phyloP scores from a whole-genome alignment of 495 filamentous ascomycete genomes.

The Amorphotheca resinae region DNA sequence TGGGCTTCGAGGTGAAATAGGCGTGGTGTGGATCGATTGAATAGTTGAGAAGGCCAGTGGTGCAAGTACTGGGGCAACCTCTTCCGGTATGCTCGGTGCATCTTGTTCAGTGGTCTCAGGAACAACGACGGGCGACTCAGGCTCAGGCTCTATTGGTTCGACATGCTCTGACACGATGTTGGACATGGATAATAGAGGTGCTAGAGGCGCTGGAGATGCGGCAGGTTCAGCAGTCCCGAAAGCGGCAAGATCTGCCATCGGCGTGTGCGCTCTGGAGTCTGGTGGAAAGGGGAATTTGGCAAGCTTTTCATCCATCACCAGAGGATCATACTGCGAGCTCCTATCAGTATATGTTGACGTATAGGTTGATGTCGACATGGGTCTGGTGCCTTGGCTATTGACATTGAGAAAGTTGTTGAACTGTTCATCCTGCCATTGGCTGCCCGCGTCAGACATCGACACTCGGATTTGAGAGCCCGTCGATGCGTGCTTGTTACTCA shows the following conservation, averaged over 20 bases:
- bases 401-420: slow-evolving; percentile 4
- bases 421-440: slow-evolving; percentile 19
- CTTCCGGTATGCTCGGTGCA: slow-evolving; percentile 24
- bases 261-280: slow-evolving; percentile 17
- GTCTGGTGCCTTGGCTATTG: slow-evolving; percentile 1
- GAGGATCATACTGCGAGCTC: slow-evolving; percentile 22
- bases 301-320: slow-evolving; percentile 32
- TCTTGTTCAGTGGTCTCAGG: slow-evolving; percentile 5
- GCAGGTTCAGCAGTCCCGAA: slow-evolving; percentile 4
- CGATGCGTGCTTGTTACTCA: slow-evolving; percentile 5
- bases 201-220: background rate
- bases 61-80: slow-evolving; percentile 7
- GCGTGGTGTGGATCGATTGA: slow-evolving; percentile 26
- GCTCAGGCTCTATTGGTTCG: slow-evolving; percentile 19
- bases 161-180: slow-evolving; percentile 21
- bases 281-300: slow-evolving; percentile 36
- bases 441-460: slow-evolving; percentile 16
- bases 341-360: slow-evolving; percentile 20
- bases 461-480: slow-evolving; percentile 3
- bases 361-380: slow-evolving; percentile 14
- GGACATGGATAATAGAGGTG: slow-evolving; percentile 12
- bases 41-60: slow-evolving; percentile 26
- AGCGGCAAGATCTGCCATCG: slow-evolving; percentile 18
- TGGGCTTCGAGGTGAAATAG: slow-evolving; percentile 29
- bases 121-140: background rate